phyloP scores from a whole-genome alignment of 768 basidiomycete genomes.

The Suillus clintonianus region DNA sequence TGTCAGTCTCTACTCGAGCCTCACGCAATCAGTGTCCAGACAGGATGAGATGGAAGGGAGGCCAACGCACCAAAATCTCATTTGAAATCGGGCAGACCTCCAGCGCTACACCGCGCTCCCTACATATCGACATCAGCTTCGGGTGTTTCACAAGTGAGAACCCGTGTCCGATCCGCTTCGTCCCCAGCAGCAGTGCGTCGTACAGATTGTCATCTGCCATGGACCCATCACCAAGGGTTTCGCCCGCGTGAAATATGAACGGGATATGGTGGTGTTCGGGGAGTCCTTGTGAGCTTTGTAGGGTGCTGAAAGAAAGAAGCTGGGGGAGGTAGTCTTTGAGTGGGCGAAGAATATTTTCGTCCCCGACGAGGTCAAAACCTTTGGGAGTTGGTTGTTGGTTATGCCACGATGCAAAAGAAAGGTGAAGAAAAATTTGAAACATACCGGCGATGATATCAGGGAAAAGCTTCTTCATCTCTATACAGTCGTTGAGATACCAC shows the following conservation, averaged over 20 bases:
- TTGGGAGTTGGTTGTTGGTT: background rate
- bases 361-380: constrained; percentile 84
- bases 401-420: background rate
- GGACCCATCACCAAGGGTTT: constrained; percentile 77
- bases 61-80: constrained; percentile 60
- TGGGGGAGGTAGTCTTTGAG: constrained; percentile 63
- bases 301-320: constrained; percentile 58
- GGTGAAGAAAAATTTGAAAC: constrained; percentile 2
- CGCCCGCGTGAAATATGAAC: constrained; percentile 80
- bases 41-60: background rate
- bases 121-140: constrained; percentile 66
- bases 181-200: constrained; percentile 76
- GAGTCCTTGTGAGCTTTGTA: constrained; percentile 56
- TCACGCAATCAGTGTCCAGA: background rate
- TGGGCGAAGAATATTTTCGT: constrained; percentile 62
- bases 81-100: constrained; percentile 86
- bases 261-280: constrained; percentile 50
- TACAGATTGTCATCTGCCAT: constrained; percentile 72
- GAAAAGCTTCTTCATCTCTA: constrained; percentile 70
- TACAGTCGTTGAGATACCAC: constrained; percentile 74
- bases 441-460: constrained; percentile 70
- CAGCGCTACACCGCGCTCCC: constrained; percentile 60
- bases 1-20: constrained; percentile 55
- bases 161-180: constrained; percentile 82
- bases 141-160: constrained; percentile 81